phyloP scores from a whole-genome alignment of 1,284 basidiomycete species.

The Ceratobasidium sp. region DNA sequence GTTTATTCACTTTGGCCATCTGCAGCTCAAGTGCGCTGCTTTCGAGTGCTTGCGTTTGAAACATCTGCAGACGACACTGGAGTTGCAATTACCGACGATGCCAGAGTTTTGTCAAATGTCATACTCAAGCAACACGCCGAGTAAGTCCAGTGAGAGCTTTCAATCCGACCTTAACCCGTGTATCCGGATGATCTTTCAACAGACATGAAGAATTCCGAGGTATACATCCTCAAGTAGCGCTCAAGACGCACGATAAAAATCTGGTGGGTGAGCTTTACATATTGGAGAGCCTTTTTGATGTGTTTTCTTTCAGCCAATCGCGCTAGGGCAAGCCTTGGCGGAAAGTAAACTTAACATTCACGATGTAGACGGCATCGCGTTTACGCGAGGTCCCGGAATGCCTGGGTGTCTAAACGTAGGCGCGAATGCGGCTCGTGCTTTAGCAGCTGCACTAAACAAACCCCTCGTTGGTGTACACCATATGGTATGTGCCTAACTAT shows the following conservation, averaged over 20 bases:
- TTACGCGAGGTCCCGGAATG: slow-evolving; percentile 87
- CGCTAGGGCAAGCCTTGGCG: slow-evolving; percentile 71
- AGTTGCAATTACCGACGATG: slow-evolving; percentile 77
- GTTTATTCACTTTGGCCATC: neutral
- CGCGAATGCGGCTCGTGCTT: slow-evolving; percentile 79
- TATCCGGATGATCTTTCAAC: slow-evolving; percentile 11
- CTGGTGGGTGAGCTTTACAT: slow-evolving; percentile 64
- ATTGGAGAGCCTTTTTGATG: neutral
- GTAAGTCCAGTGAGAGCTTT: slow-evolving; percentile 54
- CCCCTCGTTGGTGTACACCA: slow-evolving; percentile 92
- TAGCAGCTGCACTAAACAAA: slow-evolving; percentile 79
- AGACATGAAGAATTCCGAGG: slow-evolving; percentile 80
- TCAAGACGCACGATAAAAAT: slow-evolving; percentile 71
- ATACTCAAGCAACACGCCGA: slow-evolving; percentile 80
- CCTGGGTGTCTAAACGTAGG: slow-evolving; percentile 81
- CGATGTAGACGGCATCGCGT: slow-evolving; percentile 87
- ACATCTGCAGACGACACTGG: slow-evolving; percentile 92
- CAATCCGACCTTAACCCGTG: neutral
- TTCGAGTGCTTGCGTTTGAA: slow-evolving; percentile 76
- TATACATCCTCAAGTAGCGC: slow-evolving; percentile 83
- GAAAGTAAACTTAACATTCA: slow-evolving; percentile 68
- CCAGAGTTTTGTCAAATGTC: slow-evolving; percentile 80
- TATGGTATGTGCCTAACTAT: slow-evolving; percentile 71
- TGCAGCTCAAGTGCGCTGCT: slow-evolving; percentile 2
- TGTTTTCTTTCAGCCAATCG: slow-evolving; percentile 68